phyloP scores from a whole-genome alignment of 306 rosid species.

The Rosa rugosa region DNA sequence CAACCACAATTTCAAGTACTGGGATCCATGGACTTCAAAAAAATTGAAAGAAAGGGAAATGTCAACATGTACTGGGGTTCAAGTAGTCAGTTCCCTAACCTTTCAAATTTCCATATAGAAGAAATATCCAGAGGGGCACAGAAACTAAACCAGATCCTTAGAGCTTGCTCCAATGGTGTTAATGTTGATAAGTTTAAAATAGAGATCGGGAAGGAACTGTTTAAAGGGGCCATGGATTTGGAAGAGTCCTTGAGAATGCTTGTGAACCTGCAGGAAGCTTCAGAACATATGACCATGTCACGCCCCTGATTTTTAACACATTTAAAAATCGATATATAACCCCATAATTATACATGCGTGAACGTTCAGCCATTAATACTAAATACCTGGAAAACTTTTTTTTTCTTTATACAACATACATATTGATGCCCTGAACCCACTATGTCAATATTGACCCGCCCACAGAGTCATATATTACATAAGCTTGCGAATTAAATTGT shows the following conservation, averaged over 20 bases:
- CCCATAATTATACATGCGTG: too few species aligned
- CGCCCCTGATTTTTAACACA: too few species aligned
- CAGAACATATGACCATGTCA: conserved; percentile 50
- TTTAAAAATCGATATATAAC: too few species aligned
- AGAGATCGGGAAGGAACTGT: conserved; percentile 73
- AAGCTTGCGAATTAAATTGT: too few species aligned
- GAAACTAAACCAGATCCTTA: conserved; percentile 75
- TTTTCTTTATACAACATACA: too few species aligned
- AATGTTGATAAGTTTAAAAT: conserved; percentile 59
- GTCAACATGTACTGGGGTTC: conserved; percentile 44
- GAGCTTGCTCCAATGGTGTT: conserved; percentile 61
- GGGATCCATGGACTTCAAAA: conserved; percentile 43
- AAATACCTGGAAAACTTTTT: too few species aligned
- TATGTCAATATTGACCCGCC: too few species aligned
- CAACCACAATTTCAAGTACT: conserved; percentile 40
- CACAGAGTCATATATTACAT: too few species aligned
- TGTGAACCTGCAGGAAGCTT: conserved; percentile 66
- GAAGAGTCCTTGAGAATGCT: conserved; percentile 83
- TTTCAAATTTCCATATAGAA: conserved; percentile 57
- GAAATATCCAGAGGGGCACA: conserved; percentile 88
- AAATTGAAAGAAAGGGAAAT: conserved; percentile 42
- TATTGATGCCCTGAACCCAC: too few species aligned
- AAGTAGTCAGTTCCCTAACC: conserved; percentile 42
- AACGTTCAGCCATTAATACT: too few species aligned
- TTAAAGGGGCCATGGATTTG: conserved; percentile 88